Percentiles rank a stretch among this genome's conserved stretches.
phyloP scores from a whole-genome alignment of 2,329 filamentous ascomycete genomes.

The Immersiporthe knoxdaviesiana region DNA sequence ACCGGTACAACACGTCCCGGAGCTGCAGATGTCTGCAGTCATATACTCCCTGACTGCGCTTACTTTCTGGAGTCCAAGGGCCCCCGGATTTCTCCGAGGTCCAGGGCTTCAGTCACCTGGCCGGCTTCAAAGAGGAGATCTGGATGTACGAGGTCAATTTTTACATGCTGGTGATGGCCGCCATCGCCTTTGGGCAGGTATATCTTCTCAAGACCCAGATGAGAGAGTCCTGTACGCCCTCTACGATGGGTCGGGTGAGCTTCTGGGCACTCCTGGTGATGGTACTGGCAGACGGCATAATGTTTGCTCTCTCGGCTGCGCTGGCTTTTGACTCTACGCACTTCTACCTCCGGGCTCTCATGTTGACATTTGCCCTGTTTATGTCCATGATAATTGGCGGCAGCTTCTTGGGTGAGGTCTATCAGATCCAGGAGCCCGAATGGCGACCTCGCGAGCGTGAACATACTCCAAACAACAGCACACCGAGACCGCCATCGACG shows the following conservation, averaged over 20 bases:
- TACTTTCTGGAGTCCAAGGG: conserved; percentile 69
- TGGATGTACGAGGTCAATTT: conserved; percentile 59
- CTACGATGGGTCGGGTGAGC: conserved; percentile 67
- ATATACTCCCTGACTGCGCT: conserved; percentile 71
- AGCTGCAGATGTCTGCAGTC: conserved; percentile 64
- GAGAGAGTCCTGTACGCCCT: conserved; percentile 68
- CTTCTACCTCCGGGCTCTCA: conserved; percentile 60
- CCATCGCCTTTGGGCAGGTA: conserved; percentile 63
- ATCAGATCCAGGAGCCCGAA: conserved; percentile 64
- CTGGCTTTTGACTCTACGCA: conserved; percentile 60
- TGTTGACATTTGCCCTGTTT: conserved; percentile 56
- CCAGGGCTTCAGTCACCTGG: conserved; percentile 58
- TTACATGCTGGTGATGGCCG: conserved; percentile 61
- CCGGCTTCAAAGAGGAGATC: conserved; percentile 64
- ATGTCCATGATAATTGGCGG: conserved; percentile 61
- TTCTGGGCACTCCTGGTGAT: conserved; percentile 65
- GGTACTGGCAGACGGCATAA: conserved; percentile 64
- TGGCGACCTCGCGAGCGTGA: conserved; percentile 48
- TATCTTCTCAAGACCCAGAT: conserved; percentile 66
- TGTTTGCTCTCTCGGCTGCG: conserved; percentile 58
- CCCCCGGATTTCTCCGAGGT: conserved; percentile 57
- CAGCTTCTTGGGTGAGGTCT: conserved; percentile 62
- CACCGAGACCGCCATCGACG: conserved; percentile 35
- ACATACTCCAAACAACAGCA: conserved; percentile 35
- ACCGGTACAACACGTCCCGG: conserved; percentile 57